Conservation (phyloP, 306 rosid genomes). For the Corylus avellana region DNA sequence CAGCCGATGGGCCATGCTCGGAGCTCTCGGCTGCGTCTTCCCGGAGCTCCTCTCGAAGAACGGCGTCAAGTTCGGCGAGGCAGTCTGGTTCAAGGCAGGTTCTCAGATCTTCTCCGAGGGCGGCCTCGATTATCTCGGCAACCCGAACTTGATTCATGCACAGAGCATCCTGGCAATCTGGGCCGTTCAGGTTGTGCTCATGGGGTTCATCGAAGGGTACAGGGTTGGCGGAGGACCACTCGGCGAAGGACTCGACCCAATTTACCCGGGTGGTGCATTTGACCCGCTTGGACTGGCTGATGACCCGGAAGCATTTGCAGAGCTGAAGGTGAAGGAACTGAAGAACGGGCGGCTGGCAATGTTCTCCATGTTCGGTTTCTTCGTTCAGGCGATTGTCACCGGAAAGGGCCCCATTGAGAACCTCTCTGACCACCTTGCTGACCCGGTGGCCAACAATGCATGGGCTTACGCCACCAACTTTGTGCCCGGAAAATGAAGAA, state of each 20-base stretch:
- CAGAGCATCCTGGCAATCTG: conserved; percentile 98
- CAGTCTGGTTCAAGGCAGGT: conserved; percentile 98
- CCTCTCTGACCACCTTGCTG: conserved; percentile 82
- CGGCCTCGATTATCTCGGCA: conserved; percentile 92
- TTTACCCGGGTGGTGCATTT: conserved; percentile 95
- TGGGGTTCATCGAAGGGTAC: conserved; percentile 95
- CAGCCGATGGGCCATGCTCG: conserved; percentile 95
- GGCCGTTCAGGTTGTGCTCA: conserved; percentile 90
- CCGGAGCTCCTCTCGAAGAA: conserved; percentile 83
- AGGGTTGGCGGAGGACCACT: conserved; percentile 96
- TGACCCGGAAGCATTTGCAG: conserved; percentile 97
- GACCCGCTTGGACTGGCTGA: conserved; percentile 97
- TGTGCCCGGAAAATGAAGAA: conserved; percentile 80
- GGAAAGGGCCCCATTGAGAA: conserved; percentile 93
- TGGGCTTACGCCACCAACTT: conserved; percentile 97
- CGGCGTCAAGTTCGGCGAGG: conserved; percentile 89
- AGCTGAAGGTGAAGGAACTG: conserved; percentile 85
- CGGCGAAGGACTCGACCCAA: conserved; percentile 93
- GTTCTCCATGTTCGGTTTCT: conserved; percentile 92
- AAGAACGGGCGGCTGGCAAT: conserved; percentile 90
- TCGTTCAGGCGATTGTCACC: conserved; percentile 93
- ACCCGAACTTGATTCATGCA: conserved; percentile 90
- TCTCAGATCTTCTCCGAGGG: conserved; percentile 94
- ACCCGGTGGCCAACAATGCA: conserved; percentile 88
- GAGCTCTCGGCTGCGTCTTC: conserved; percentile 82